Conservation (phyloP, 225 moss, liverwort and hornwort species). For the Sphagnum tenellum region DNA sequence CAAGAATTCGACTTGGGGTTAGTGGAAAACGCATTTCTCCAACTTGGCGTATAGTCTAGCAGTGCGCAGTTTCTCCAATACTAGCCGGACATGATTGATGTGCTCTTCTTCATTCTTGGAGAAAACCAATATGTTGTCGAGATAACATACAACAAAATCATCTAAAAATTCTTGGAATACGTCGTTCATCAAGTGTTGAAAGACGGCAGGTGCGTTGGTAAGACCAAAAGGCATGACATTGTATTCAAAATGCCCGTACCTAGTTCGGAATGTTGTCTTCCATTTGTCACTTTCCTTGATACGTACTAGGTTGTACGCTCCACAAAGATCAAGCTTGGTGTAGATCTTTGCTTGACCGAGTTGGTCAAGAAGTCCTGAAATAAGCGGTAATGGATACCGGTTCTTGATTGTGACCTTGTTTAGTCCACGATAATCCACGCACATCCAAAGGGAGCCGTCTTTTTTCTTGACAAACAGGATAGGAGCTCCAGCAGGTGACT, state of each 20-base stretch:
- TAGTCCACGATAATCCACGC: slow-evolving; percentile 6
- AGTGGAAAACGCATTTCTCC: slow-evolving; percentile 5
- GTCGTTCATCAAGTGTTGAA: slow-evolving; percentile 8
- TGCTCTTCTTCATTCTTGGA: slow-evolving; percentile 3
- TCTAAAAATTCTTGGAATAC: slow-evolving; percentile 1
- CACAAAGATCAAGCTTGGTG: slow-evolving; percentile 4
- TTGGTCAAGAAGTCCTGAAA: slow-evolving; percentile 3
- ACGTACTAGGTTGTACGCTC: slow-evolving; percentile 4
- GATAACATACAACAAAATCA: not conserved
- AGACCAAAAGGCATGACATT: slow-evolving; percentile 8
- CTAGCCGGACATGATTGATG: not conserved
- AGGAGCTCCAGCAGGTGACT: slow-evolving; percentile 1
- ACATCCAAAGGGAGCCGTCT: slow-evolving; percentile 4
- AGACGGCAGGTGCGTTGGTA: not conserved
- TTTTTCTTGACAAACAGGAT: slow-evolving; percentile 3
- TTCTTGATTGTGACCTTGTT: slow-evolving; percentile 6
- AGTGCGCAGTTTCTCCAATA: not conserved
- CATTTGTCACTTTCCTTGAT: slow-evolving; percentile 2
- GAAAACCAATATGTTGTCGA: slow-evolving; percentile 8
- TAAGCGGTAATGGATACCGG: slow-evolving; percentile 6
- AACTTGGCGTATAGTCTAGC: slow-evolving; percentile 5
- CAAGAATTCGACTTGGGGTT: slow-evolving; percentile 1
- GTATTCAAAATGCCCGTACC: slow-evolving; percentile 2
- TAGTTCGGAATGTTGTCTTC: slow-evolving; percentile 1
- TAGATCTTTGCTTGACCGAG: not conserved